Conservation (phyloP, 345 rosid species). For the Ailanthus altissimus region DNA sequence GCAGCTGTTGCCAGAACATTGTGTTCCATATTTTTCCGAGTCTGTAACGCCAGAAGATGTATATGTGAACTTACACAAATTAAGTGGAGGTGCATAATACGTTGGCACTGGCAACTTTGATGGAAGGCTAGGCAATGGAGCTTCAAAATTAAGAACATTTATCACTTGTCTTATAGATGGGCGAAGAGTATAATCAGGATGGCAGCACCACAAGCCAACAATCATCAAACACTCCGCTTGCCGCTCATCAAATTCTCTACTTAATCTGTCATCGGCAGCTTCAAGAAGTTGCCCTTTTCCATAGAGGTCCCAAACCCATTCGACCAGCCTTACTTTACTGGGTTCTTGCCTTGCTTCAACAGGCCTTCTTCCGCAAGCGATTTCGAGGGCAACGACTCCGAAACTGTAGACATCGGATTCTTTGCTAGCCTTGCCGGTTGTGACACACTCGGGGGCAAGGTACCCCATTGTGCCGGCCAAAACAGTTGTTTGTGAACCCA, state of each 20-base stretch:
- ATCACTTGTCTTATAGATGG: conserved; percentile 55
- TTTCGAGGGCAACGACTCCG: conserved; percentile 51
- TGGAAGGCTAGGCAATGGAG: conserved; percentile 48
- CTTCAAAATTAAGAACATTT: conserved; percentile 44
- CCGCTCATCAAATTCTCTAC: conserved; percentile 30
- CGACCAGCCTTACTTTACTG: conserved; percentile 38
- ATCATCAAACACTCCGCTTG: conserved; percentile 45
- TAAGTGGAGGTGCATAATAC: conserved; percentile 44
- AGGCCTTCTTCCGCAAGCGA: conserved; percentile 44
- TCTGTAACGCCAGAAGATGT: conserved; percentile 24
- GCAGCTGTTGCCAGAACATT: conserved; percentile 24
- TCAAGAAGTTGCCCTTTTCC: conserved; percentile 33
- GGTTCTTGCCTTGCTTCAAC: conserved; percentile 35
- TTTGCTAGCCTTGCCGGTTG: conserved; percentile 44
- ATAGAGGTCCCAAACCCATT: conserved; percentile 55
- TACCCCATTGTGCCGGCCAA: conserved; percentile 47
- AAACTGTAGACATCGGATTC: conserved; percentile 58
- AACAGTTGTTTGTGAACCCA: conserved; percentile 46
- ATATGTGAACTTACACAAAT: conserved; percentile 22
- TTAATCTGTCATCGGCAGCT: conserved; percentile 35
- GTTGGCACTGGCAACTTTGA: conserved; percentile 50
- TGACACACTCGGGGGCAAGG: conserved; percentile 42
- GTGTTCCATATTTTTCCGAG: conserved; percentile 28
- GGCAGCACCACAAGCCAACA: conserved; percentile 54
- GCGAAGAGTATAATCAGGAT: conserved; percentile 43